Conservation (phyloP, 352 stramenopile species). For the Globisporangium nunn region DNA sequence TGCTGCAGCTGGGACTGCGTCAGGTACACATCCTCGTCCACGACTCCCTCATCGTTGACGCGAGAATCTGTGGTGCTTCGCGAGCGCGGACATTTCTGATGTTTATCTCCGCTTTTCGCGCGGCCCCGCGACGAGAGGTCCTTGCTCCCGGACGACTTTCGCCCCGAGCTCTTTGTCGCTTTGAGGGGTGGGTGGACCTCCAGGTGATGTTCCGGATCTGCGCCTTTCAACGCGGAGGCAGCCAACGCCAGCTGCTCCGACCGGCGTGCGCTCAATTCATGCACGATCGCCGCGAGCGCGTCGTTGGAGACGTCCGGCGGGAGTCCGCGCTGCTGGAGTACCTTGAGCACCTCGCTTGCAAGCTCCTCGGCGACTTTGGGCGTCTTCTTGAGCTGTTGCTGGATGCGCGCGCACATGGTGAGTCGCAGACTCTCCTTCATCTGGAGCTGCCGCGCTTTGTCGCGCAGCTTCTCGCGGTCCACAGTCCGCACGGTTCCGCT, state of each 20-base stretch:
- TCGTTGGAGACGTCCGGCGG: constrained; percentile 32
- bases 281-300: constrained; percentile 30
- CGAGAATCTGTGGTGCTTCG: neutral
- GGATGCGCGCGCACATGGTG: constrained; percentile 60
- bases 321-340: constrained; percentile 38
- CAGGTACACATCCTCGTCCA: constrained; percentile 53
- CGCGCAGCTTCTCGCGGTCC: constrained; percentile 58
- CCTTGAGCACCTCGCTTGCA: constrained; percentile 39
- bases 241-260: constrained; percentile 29
- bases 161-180: constrained; percentile 12
- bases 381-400: constrained; percentile 61
- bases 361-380: constrained; percentile 60
- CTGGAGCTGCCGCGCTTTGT: constrained; percentile 58
- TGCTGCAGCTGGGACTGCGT: constrained; percentile 69
- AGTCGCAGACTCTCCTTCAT: constrained; percentile 71
- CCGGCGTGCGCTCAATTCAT: constrained; percentile 27
- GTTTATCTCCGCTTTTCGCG: constrained; percentile 7
- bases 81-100: neutral
- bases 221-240: constrained; percentile 1
- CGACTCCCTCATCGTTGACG: neutral
- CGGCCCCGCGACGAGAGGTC: constrained; percentile 13
- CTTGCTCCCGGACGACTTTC: constrained; percentile 16
- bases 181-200: neutral
- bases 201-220: neutral
- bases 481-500: constrained; percentile 48